Evolutionary conservation across 2,329 filamentous ascomycete species (phyloP), one percentile per base, ranked within the genome.

Genomic region (Sporothrix phasma): DNA sequence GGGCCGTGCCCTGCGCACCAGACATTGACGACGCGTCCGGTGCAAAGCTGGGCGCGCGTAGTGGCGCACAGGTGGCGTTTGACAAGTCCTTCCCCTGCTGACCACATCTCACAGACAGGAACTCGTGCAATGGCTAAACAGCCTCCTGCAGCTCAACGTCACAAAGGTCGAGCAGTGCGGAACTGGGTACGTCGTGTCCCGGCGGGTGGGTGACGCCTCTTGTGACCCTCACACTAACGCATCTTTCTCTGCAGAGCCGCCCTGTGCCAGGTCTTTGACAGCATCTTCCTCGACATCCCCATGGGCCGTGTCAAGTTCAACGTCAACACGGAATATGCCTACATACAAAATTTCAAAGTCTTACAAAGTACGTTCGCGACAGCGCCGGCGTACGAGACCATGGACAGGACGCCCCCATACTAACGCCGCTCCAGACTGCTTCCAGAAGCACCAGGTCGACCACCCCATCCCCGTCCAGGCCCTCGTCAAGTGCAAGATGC

Each of bases 271-370:
- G 86, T 99, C 72, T 97, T 96, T 76, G 94, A 99, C 81, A 96
- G 92, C 77, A 97, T 99, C 80, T 97, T 92, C 81, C 86, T 85
- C 79, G 94, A 99, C 76, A 83, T 97, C 39, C 92, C 93, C 69
- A 97, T 99, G 94, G 82, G 86, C 69, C 87, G 90, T 71, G 93
- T 99, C 79, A 97, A 96, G 80, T 99, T 99, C 84, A 96, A 97
- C 75, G 93, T 93, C 73, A 97, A 92, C 78, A 88, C 88, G 70
- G 94, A 99, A 81, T 97, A 97, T 77, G 89, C 91, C 69, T 99
- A 99, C 76, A 86, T 97, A 67, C 90, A 96, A 78, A 99, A 99
- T 77, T 99, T 97, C 84, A 99, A 99, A 78, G 82, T 97, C 71
- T 81, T 99, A 69, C 93, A 97, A 79, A 96, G 92, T 96, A 81